These are phyloP conservation scores for Agrocybe chaxingu DNA, from an alignment of 768 basidiomycete genomes.

Conservation along the genomic window DNA sequence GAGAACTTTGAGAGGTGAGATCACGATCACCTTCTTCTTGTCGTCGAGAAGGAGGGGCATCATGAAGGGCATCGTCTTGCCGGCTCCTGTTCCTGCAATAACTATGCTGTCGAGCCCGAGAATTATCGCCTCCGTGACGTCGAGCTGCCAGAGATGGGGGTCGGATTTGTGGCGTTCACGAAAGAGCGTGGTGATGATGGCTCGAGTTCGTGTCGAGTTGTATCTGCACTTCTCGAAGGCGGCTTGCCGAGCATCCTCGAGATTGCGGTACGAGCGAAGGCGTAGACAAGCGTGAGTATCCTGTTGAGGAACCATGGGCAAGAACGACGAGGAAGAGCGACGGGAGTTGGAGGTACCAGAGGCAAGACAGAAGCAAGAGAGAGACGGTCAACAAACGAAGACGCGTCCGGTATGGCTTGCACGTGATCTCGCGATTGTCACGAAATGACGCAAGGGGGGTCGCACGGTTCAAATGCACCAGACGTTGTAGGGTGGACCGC, in stretches of 20 bases:
- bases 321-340: too few relatives aligned
- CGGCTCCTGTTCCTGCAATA: conserved; percentile 30
- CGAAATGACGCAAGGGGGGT: too few relatives aligned
- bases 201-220: not conserved
- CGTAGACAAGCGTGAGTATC: too few relatives aligned
- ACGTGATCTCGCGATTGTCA: too few relatives aligned
- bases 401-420: too few relatives aligned
- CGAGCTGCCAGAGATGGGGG: conserved; percentile 31
- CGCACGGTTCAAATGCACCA: too few relatives aligned
- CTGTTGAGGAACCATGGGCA: too few relatives aligned
- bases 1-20: conserved; percentile 3
- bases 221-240: not conserved
- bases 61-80: conserved; percentile 32
- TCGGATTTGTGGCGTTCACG: not conserved
- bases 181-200: too few relatives aligned
- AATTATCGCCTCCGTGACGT: conserved; percentile 29
- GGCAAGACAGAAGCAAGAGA: too few relatives aligned
- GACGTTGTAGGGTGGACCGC: too few relatives aligned
- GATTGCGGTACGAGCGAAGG: not conserved
- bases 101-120: conserved; percentile 27
- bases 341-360: too few relatives aligned
- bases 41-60: conserved; percentile 20
- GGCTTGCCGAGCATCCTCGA: not conserved
- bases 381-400: too few relatives aligned
- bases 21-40: conserved; percentile 10